Base-by-base conservation (phyloP, 306 rosid species). In the Fragaria iinumae region DNA sequence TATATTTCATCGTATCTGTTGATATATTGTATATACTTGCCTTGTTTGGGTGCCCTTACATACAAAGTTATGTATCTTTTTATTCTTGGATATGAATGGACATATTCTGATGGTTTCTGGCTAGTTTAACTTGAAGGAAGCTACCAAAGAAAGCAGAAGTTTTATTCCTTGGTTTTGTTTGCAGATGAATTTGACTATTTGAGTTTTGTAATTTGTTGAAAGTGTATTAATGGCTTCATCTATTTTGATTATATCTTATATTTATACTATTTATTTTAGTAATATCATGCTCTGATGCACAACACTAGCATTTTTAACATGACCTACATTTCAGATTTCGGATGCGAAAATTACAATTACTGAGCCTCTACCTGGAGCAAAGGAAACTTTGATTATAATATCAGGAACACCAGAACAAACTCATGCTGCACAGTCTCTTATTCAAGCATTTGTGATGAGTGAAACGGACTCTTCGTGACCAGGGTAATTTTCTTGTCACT, bases 391-490 rank as follows among this genome's bases (percentile, higher is more conserved):
- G 69, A 91, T 93, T 75, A 86, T 91, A 81, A 96, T 93, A 80
- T 89, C 96, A 47, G 99, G 99, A 85, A 96, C 93, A 53, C 99
- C 98, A 8, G 99, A 96, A 85, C 98, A 96, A 80, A 89, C 98
- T 53, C 92, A 96, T 79, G 99, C 99, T 69, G 99, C 99, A 10
- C 99, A 96, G 67, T 93, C 98, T 89, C 96, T 93, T 77, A 93
- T 96, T 80, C 99, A 96, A 84, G 99, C 99, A 56, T 96, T 96
- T 85, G 99, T 96, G 72, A 87, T 93, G 85, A 84, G 93, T 41
- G 99, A 93, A 91, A 77, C 81, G 12, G 93, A 96, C 82, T 88
- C 91, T 77, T 96, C 93, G 67, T 96, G 86, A 91, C 82, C 70
- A 64, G 74, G 93, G 91, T 88, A 81, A 81, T 47, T 69, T 66